Evolutionary conservation across 1,139 yeast species (phyloP).

Genomic region (Hyphopichia buzzinii): DNA sequence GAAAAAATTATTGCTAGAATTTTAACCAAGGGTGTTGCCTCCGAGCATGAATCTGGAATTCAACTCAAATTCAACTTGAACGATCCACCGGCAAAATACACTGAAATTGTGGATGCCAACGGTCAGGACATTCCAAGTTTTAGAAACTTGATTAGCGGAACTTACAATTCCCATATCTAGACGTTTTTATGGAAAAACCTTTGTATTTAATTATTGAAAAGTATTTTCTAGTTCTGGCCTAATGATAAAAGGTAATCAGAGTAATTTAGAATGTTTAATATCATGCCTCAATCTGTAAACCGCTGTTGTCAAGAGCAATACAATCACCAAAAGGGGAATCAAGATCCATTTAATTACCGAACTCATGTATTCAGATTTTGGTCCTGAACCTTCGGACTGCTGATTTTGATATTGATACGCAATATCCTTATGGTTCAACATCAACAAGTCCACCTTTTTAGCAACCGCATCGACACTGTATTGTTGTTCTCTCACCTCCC

Average conservation of each 20-base stretch:
- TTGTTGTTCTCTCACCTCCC: conserved; percentile 47
- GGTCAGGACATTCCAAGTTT: conserved; percentile 27
- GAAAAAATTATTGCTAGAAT: conserved; percentile 71
- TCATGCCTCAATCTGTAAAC: conserved; percentile 51
- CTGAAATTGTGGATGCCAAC: conserved; percentile 19
- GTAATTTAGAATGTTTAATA: conserved; percentile 53
- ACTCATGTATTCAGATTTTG: conserved; percentile 5
- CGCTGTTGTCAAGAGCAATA: conserved; percentile 36
- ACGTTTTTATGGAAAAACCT: not conserved
- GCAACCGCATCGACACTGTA: conserved; percentile 31
- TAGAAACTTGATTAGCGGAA: conserved; percentile 36
- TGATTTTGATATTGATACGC: conserved; percentile 26
- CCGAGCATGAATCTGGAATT: conserved; percentile 68
- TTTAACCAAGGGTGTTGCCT: conserved; percentile 58
- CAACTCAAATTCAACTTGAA: conserved; percentile 56
- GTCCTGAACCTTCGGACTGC: not conserved
- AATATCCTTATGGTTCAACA: conserved; percentile 43
- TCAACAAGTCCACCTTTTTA: conserved; percentile 41
- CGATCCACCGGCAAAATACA: conserved; percentile 25
- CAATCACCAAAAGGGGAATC: conserved; percentile 38
- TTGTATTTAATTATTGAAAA: not conserved
- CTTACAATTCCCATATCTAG: conserved; percentile 29
- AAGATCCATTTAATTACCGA: conserved; percentile 39
- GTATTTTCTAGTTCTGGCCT: not conserved
- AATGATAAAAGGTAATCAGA: conserved; percentile 17